Conservation (phyloP, 2,329 filamentous ascomycete genomes). For the Penicillium sp. region DNA sequence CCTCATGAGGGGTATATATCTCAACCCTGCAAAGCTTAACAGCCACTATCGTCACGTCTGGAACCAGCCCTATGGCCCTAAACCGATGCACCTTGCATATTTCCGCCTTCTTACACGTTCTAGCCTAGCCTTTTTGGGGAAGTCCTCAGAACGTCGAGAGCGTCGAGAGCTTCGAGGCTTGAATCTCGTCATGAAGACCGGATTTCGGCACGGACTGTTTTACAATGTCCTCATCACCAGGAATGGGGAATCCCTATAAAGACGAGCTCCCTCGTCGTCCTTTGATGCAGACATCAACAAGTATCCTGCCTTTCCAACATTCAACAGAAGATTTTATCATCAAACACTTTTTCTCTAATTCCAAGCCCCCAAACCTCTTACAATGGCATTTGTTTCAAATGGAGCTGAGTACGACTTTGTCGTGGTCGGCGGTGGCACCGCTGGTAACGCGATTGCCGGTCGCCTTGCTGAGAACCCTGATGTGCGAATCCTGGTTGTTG, state of each 20-base stretch:
- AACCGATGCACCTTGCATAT: neutral
- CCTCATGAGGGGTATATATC: constrained; percentile 10
- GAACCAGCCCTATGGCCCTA: neutral
- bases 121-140: neutral
- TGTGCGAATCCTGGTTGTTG: constrained; percentile 37
- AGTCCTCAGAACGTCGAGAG: neutral
- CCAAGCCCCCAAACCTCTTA: neutral
- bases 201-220: neutral
- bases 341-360: neutral
- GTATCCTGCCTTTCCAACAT: neutral
- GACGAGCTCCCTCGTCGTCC: neutral
- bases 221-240: neutral
- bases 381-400: constrained; percentile 9
- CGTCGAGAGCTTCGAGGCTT: neutral
- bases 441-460: constrained; percentile 51
- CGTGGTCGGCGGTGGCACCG: constrained; percentile 45
- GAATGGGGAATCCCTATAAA: neutral
- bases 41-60: neutral
- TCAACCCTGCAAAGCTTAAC: neutral
- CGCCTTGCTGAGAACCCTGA: constrained; percentile 52
- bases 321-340: neutral
- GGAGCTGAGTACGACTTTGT: constrained; percentile 25
- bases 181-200: neutral
- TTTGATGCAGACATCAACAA: neutral
- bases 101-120: neutral